phyloP scores from a whole-genome alignment of 208 protist species.

The Leishmania major region DNA sequence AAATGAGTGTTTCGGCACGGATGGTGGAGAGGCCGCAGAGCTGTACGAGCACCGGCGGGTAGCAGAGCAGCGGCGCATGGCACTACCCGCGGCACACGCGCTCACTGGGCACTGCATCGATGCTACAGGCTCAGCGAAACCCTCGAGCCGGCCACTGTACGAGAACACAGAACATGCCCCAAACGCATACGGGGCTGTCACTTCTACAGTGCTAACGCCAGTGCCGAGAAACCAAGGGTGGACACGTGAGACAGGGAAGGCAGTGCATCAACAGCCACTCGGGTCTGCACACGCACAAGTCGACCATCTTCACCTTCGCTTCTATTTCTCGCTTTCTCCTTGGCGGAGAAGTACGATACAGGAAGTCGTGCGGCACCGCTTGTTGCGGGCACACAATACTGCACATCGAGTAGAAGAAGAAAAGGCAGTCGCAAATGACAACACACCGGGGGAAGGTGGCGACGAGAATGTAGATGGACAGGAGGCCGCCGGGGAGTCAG shows the following conservation, averaged over 20 bases:
- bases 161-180: not conserved
- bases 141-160: not conserved
- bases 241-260: not conserved
- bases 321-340: not conserved
- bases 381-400: not conserved
- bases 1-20: not conserved
- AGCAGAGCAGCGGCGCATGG: not conserved
- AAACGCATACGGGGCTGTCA: not conserved
- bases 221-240: not conserved
- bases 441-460: not conserved
- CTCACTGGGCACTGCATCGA: not conserved
- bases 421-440: not conserved
- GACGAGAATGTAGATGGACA: not conserved
- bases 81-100: not conserved
- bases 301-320: not conserved
- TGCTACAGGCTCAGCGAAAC: not conserved
- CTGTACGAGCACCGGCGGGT: not conserved
- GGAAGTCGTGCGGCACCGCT: not conserved
- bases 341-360: not conserved
- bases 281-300: not conserved
- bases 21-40: not conserved
- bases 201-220: not conserved
- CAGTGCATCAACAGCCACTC: not conserved
- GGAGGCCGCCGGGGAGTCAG: not conserved
- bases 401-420: conserved; percentile 3